Evolutionary conservation across 1,284 basidiomycete species (phyloP), one percentile per base, ranked within the genome.

Genomic region (Binderoboletus segoi): DNA sequence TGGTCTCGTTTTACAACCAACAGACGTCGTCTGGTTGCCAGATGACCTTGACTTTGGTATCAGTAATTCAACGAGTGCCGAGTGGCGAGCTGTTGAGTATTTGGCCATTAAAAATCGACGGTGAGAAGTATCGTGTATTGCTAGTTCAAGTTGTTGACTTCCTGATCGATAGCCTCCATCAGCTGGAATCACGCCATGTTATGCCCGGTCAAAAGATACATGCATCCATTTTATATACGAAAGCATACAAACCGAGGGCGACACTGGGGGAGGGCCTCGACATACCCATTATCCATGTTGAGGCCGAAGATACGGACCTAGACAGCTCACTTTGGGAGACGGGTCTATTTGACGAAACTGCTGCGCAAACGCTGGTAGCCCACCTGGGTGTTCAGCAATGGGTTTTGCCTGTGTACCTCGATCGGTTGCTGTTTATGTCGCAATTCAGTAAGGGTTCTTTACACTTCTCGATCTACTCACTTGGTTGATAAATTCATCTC

Each of bases 141-240:
- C 12, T 35, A 8, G 2, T 35, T 8, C 4, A n/a, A 15, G 15
- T 49, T 8, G 5, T 38, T 58, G 26, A 51, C 11, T n/a, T 15
- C 15, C 8, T n/a, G 15, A 15, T 18, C 12, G 18, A n/a, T 18
- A 64, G 59, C 11, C 21, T 24, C 33, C 62, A 64, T 37, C 43
- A 28, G 8, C 26, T 47, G 23, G 41, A 48, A 3, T 51, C 49
- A 0, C 62, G 59, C 33, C 47, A 48, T 28, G 56, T 64, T 30
- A 57, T 66, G n/a, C 59, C 62, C 2, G 64, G 64, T 24, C 63
- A 66, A 28, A 54, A 57, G 20, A 42, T 64, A 6, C 64, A 64
- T n/a, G 49, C 44, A 5, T 64, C 64, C 0, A 50, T 64, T 24
- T 26, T 61, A n/a, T 54, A 42, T 15, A 47, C 43, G 8, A 53